These are phyloP conservation scores for peach (Prunus persica) DNA, from an alignment of 306 rosid genomes.

Conservation along the genomic window Prunus_persica_NCBIv2 NC_034010.1:29799501-29800000, in stretches of 20 bases:
- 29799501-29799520: neutral
- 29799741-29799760: neutral
- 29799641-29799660: too few species aligned
- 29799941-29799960: neutral
- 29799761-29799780: neutral
- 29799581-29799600: neutral
- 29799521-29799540: neutral
- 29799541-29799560: neutral
- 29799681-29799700: neutral
- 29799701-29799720: neutral
- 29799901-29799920: too few species aligned
- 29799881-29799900: too few species aligned
- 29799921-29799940: neutral
- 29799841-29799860: neutral
- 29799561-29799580: too few species aligned
- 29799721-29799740: neutral
- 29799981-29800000: slow-evolving; percentile 27
- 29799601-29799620: neutral
- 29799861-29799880: neutral
- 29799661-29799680: neutral
- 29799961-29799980: slow-evolving; percentile 3
- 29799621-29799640: neutral
- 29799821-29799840: neutral
- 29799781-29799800: neutral
- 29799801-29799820: neutral